Percentiles rank a stretch among this genome's conserved stretches.
Conservation (phyloP, 768 basidiomycete species). For the Macrolepiota albuminosa region DNA sequence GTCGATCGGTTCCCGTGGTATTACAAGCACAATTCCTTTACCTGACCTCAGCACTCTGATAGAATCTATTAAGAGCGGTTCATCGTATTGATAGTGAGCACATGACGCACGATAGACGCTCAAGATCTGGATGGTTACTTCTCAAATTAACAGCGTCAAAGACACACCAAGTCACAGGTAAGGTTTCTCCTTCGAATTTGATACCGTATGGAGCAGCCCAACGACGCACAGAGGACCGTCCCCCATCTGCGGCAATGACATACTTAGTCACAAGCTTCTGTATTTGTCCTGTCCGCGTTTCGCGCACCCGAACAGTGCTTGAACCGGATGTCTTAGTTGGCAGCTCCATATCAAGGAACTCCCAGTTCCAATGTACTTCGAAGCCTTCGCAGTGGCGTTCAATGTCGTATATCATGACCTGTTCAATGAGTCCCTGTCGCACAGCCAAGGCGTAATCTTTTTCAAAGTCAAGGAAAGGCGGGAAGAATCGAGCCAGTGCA, state of each 20-base stretch:
- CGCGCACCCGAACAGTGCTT: constrained; percentile 7
- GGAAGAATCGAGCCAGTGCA: constrained; percentile 12
- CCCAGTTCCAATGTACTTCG: constrained; percentile 13
- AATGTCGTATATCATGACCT: constrained; percentile 14
- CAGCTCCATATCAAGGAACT: constrained; percentile 13
- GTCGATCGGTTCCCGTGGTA: constrained; percentile 14
- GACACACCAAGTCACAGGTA: constrained; percentile 15
- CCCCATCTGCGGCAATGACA: constrained; percentile 13
- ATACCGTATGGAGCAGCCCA: constrained; percentile 12
- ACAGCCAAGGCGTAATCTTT: constrained; percentile 15
- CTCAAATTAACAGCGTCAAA: constrained; percentile 12
- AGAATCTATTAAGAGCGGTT: not conserved
- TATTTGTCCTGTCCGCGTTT: constrained; percentile 7
- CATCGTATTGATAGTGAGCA: not conserved
- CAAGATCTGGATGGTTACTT: constrained; percentile 13
- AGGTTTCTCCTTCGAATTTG: constrained; percentile 9
- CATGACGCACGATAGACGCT: constrained; percentile 10
- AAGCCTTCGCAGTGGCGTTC: constrained; percentile 14
- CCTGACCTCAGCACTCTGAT: constrained; percentile 10
- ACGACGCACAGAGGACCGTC: constrained; percentile 11
- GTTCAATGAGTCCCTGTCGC: constrained; percentile 15
- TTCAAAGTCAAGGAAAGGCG: constrained; percentile 14
- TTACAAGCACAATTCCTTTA: constrained; percentile 14
- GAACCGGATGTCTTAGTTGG: not conserved
- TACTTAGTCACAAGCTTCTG: constrained; percentile 6